These are phyloP conservation scores for Penicillium sclerotiorum DNA, from an alignment of 2,329 filamentous ascomycete species.

Conservation along the genomic window DNA sequence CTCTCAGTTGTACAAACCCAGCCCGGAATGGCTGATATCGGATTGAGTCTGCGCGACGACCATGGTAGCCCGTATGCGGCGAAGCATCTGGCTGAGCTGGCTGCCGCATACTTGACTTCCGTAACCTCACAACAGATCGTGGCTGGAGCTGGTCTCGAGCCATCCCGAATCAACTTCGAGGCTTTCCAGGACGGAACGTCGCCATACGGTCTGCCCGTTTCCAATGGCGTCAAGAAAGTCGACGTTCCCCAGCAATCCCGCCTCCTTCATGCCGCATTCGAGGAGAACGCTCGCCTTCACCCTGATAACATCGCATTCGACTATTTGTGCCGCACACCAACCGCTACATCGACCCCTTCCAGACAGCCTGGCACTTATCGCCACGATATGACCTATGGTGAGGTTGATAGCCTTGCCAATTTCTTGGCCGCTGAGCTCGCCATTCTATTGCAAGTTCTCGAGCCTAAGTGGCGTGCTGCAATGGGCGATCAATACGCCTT, in stretches of 20 bases:
- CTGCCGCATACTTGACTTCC: neutral
- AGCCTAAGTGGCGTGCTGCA: neutral
- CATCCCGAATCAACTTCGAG: neutral
- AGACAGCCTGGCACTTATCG: neutral
- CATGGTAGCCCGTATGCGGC: neutral
- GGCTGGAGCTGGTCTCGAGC: neutral
- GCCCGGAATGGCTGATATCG: neutral
- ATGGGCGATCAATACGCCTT: constrained; percentile 1
- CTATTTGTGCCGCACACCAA: neutral
- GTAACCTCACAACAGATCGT: neutral
- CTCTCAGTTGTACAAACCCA: constrained; percentile 1
- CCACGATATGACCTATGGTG: neutral
- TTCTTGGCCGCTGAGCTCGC: neutral
- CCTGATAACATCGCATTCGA: neutral
- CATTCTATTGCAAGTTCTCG: neutral
- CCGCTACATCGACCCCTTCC: neutral
- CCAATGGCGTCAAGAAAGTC: neutral
- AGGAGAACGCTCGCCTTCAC: neutral
- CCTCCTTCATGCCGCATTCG: neutral
- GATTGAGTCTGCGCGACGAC: neutral
- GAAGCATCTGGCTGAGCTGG: neutral
- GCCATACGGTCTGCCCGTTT: neutral
- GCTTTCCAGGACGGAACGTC: neutral
- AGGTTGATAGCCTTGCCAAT: neutral
- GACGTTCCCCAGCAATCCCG: neutral